Evolutionary conservation across 495 filamentous ascomycete species (phyloP).

Genomic region (Aspergillus biplanus): DNA sequence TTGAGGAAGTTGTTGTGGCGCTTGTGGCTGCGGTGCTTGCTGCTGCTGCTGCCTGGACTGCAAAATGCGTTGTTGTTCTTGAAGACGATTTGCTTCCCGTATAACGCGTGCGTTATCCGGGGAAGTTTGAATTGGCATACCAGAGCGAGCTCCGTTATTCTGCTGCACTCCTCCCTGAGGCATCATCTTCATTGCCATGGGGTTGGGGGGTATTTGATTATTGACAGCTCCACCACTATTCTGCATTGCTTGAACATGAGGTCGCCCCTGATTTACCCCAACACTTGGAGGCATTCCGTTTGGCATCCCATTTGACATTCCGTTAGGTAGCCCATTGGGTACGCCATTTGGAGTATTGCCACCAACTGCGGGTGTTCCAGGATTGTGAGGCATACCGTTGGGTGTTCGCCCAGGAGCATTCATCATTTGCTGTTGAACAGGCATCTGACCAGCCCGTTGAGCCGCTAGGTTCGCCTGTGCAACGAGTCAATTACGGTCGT

Average conservation of each 20-base stretch:
- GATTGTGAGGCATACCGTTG: slow-evolving; percentile 44
- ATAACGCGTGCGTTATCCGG: slow-evolving; percentile 56
- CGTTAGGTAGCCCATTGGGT: slow-evolving; percentile 44
- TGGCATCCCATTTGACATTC: slow-evolving; percentile 44
- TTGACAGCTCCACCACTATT: slow-evolving; percentile 38
- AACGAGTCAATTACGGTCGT: slow-evolving; percentile 22
- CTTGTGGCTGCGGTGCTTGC: slow-evolving; percentile 41
- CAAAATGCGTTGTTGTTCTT: slow-evolving; percentile 66
- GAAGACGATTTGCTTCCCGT: slow-evolving; percentile 64
- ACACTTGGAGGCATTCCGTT: slow-evolving; percentile 43
- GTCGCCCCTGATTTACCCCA: slow-evolving; percentile 41
- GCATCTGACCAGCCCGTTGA: slow-evolving; percentile 48
- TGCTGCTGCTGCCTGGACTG: slow-evolving; percentile 65
- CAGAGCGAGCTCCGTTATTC: slow-evolving; percentile 58
- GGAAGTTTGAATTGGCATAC: slow-evolving; percentile 58
- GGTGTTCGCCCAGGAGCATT: slow-evolving; percentile 44
- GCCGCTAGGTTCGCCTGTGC: slow-evolving; percentile 43
- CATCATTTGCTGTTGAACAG: slow-evolving; percentile 47
- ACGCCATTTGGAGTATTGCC: slow-evolving; percentile 41
- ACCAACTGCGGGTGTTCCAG: slow-evolving; percentile 35
- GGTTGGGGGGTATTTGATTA: slow-evolving; percentile 54
- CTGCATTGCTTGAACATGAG: slow-evolving; percentile 47
- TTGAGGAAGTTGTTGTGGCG: slow-evolving; percentile 43
- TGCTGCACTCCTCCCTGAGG: slow-evolving; percentile 73
- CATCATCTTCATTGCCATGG: slow-evolving; percentile 68